Evolutionary conservation across 2,329 filamentous ascomycete genomes (phyloP), one percentile per base, ranked within the genome.

Genomic region (Cladophialophora immunda): DNA sequence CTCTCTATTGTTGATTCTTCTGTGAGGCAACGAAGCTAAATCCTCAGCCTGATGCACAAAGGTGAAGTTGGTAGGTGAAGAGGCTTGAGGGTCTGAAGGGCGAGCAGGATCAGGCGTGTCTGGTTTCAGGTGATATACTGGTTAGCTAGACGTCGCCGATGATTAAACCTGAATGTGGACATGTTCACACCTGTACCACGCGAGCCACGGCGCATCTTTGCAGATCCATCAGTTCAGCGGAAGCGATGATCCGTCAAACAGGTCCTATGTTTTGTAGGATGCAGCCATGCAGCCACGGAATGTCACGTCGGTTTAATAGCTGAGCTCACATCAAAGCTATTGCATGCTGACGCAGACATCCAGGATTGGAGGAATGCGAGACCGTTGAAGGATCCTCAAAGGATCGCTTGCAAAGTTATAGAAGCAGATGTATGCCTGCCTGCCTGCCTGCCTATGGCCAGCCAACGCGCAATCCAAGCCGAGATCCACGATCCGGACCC

Each of bases 21-120:
- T 79, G 30, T 76, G 77, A 27, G 74, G 73, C 67, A 80, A 67
- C 32, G 68, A 62, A 29, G 22, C 53, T 22, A 70, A 29, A 62
- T 80, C 77, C 67, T 80, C 76, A 66, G 78, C 76, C 62, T 80
- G 78, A 66, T 79, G 77, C 65, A 81, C 80, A 67, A 81, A 81
- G 25, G 78, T 80, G 54, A 78, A 81, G 22, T 64, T 66, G 63
- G 59, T 38, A 29, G 41, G n/a, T 29, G 68, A 64, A 5, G 74
- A 56, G 30, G 71, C 52, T 67, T 68, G 71, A 34, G 30, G 30
- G 47, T 73, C 62, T 56, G 66, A 68, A 38, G 71, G 61, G 54
- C 70, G 74, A 74, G 60, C 34, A 15, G 53, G 58, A 25, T 55
- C 50, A 38, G 58, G 38, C 47, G 56, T 72, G 62, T 57, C 67